Evolutionary conservation across 495 filamentous ascomycete species (phyloP).

Genomic region (Venustampulla echinocandica): DNA sequence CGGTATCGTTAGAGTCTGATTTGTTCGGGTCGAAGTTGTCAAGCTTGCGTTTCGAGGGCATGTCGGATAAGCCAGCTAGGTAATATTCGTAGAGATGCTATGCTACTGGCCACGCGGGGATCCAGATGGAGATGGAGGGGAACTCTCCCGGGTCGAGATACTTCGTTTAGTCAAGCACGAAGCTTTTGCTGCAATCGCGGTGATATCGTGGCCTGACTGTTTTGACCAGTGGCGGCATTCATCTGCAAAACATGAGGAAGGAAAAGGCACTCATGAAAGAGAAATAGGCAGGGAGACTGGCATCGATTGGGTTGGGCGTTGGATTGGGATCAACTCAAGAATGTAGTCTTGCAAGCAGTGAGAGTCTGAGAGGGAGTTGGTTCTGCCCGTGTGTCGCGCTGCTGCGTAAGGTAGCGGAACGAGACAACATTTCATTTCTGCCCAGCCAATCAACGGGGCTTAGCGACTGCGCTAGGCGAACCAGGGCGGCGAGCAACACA

Average conservation of each 20-base stretch:
- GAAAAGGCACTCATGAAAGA: not conserved
- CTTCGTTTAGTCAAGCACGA: constrained; percentile 8
- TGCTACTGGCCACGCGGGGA: not conserved
- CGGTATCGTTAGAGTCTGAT: constrained; percentile 77
- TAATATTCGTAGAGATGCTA: not conserved
- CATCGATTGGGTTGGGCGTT: too few species aligned
- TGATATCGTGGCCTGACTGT: not conserved
- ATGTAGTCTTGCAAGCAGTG: too few species aligned
- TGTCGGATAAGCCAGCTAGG: constrained; percentile 1
- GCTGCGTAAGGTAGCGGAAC: too few species aligned
- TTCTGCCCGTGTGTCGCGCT: too few species aligned
- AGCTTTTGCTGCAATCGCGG: constrained; percentile 14
- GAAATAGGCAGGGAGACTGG: not conserved
- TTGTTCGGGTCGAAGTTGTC: constrained; percentile 72
- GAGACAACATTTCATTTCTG: too few species aligned
- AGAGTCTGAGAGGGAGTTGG: too few species aligned
- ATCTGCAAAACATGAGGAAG: not conserved
- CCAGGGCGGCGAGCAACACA: too few species aligned
- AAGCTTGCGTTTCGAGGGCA: constrained; percentile 54
- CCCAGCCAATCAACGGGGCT: too few species aligned
- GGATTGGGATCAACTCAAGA: too few species aligned
- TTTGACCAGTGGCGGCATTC: not conserved
- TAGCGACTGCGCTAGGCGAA: too few species aligned
- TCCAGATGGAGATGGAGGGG: not conserved
- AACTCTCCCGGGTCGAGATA: not conserved